Evolutionary conservation across 73 alveolate genomes (phyloP).

Genomic region (Tetrahymena thermophila): DNA sequence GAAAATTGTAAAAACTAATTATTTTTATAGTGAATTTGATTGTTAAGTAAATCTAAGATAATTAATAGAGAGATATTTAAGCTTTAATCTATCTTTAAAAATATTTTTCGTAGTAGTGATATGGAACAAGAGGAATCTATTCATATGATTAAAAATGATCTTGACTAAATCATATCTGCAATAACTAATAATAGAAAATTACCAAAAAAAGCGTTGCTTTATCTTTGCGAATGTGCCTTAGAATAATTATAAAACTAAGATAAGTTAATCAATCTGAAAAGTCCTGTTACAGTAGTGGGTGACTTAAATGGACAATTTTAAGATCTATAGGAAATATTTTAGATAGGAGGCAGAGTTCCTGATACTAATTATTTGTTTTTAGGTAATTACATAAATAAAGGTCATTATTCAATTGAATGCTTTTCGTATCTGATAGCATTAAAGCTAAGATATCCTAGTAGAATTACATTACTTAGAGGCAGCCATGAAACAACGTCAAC

Average conservation of each 20-base stretch:
- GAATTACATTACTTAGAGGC: not conserved
- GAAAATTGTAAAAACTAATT: not conserved
- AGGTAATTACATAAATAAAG: not conserved
- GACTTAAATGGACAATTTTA: not conserved
- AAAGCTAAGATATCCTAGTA: not conserved
- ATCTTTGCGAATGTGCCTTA: not conserved
- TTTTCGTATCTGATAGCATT: not conserved
- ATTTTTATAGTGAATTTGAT: not conserved
- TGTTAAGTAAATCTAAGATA: not conserved
- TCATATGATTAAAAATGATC: not conserved
- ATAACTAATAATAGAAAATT: not conserved
- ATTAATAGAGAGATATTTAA: not conserved
- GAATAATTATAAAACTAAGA: constrained; percentile 49
- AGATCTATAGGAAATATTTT: not conserved
- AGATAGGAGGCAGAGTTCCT: not conserved
- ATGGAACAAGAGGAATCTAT: not conserved
- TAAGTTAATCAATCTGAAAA: not conserved
- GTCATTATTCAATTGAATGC: not conserved
- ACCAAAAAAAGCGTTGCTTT: not conserved
- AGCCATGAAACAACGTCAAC: constrained; percentile 44
- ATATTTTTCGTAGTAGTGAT: not conserved
- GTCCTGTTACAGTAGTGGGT: not conserved
- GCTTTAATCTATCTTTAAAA: not conserved
- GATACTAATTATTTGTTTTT: not conserved
- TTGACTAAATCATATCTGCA: not conserved